A percentile compares a stretch with the other conserved stretches of the same genome.
Conservation (phyloP, 2,329 filamentous ascomycete genomes). For the Grosmannia serpens region DNA sequence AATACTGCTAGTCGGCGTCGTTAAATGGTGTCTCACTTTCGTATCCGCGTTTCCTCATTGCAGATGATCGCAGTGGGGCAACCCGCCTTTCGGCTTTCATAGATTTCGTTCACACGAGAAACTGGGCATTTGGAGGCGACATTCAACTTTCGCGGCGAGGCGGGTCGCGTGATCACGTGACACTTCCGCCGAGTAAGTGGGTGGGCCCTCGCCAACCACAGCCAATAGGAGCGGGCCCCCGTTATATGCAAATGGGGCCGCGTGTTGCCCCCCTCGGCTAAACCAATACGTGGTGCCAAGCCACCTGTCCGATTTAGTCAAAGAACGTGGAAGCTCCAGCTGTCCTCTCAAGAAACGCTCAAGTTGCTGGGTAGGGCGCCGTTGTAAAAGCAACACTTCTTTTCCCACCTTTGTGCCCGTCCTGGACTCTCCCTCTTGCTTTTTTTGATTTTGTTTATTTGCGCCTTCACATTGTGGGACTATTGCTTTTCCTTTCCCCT, state of each 20-base stretch:
- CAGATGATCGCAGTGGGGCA: not conserved
- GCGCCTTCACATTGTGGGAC: conserved; percentile 3
- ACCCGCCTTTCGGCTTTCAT: not conserved
- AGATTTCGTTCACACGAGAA: not conserved
- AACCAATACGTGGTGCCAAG: conserved; percentile 2
- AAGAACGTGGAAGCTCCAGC: conserved; percentile 5
- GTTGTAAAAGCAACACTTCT: not conserved
- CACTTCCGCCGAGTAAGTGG: not conserved
- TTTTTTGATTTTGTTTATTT: not conserved
- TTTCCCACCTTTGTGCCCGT: not conserved
- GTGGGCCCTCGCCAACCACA: not conserved
- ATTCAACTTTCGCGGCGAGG: not conserved
- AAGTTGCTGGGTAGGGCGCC: not conserved
- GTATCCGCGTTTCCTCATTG: not conserved
- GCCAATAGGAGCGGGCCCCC: not conserved
- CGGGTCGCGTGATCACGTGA: not conserved
- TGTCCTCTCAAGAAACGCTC: conserved; percentile 3
- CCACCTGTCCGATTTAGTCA: conserved; percentile 5
- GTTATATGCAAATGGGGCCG: not conserved
- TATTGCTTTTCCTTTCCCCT: not conserved
- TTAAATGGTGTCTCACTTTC: not conserved
- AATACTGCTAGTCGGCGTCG: not conserved
- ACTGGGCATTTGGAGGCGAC: not conserved
- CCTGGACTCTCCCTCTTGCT: not conserved
- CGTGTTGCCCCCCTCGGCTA: not conserved